Base-by-base conservation (phyloP, 2,329 filamentous ascomycete species). In the Knoxdaviesia capensis region DNA sequence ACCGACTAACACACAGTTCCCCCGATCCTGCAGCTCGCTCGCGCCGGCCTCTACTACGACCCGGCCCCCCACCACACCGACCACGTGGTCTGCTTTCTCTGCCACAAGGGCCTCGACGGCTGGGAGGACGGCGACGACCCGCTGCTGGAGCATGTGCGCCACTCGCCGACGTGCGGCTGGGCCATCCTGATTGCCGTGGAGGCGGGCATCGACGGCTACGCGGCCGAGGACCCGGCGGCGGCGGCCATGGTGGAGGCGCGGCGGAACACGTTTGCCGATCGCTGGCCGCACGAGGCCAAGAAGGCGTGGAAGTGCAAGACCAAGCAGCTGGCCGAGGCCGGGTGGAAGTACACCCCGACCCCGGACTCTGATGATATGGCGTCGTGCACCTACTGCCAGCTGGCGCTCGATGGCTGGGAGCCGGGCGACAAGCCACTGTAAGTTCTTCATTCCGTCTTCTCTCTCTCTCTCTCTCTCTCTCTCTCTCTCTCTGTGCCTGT, bases 401-500 rank as follows among this genome's bases (percentile, higher is more conserved):
- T 96, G 10, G 85, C 80, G 7, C 69, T 98, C 7, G 88, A 96
- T 57, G 86, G 86, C 6, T 98, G 92, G 90, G 90, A 96, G 54
- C 79, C 80, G 1, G 77, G 79, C 45, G 90, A 98, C 56, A 84
- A 93, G 54, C 90, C 90, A 46, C 72, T 80, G 77, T 86, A 57
- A 60, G 80, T 60, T 45, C 52, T 47, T 41, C 6, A 8, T 34
- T 6, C 31, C 10, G 34, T 11, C 6, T 39, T 31, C 11, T 20
- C 28, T 33, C 3, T 20, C 20, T 20, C 20, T 20, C 20, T 20
- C 20, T 20, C 20, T 20, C 20, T 20, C 20, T 20, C 20, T 20
- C 20, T 20, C 20, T 20, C 20, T 20, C 20, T 20, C 20, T 20
- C 20, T 20, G 20, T 20, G 20, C 3, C 20, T 20, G 20, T 20